Evolutionary conservation across 208 protist genomes (phyloP).

Genomic region (Acanthamoeba royreba): DNA sequence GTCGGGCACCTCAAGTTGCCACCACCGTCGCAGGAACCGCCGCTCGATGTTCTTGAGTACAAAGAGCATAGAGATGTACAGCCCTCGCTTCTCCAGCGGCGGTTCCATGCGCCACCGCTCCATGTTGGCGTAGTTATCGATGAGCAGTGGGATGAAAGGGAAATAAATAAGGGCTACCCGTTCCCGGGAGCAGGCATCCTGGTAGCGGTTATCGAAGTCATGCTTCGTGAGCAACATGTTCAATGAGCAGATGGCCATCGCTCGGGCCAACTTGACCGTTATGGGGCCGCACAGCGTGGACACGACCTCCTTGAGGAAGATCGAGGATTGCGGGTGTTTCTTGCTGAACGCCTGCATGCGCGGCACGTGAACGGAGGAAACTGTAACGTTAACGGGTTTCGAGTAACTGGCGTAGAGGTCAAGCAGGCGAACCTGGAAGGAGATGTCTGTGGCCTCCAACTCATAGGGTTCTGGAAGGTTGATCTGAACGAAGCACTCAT

Average conservation of each 20-base stretch:
- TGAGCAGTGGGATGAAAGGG: neutral
- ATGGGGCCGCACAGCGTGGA: neutral
- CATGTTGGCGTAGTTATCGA: neutral
- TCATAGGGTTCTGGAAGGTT: constrained; percentile 64
- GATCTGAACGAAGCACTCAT: constrained; percentile 71
- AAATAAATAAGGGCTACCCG: constrained; percentile 31
- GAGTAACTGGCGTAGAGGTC: neutral
- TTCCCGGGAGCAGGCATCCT: neutral
- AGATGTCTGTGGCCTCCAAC: neutral
- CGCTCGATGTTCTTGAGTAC: neutral
- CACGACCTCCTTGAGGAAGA: neutral
- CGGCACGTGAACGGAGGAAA: neutral
- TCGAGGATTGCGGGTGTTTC: neutral
- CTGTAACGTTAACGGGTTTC: neutral
- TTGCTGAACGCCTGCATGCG: neutral
- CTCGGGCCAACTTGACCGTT: neutral
- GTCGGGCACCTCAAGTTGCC: neutral
- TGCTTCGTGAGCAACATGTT: constrained; percentile 42
- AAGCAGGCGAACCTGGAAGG: neutral
- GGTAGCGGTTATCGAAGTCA: constrained; percentile 24
- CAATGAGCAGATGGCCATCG: constrained; percentile 35
- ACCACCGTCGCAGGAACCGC: constrained; percentile 10
- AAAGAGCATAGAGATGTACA: neutral
- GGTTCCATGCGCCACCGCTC: neutral
- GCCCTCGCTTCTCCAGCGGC: neutral